Evolutionary conservation across 805 yeast genomes (phyloP), one percentile per base, ranked within the genome.

Genomic region (Pichia occidentalis): DNA sequence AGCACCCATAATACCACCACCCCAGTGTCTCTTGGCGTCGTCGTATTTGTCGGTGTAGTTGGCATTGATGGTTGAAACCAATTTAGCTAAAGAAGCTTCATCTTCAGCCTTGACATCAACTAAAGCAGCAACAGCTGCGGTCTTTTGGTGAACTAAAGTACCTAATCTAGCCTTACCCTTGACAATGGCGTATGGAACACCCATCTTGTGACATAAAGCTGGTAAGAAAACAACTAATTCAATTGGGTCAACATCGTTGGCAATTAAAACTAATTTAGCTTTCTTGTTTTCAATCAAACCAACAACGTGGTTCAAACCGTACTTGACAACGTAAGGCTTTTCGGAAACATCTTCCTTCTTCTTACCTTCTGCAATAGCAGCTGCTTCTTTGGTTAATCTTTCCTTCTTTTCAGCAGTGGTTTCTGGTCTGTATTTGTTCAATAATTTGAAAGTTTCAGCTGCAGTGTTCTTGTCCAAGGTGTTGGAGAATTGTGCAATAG

Each of bases 341-440:
- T 87, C 82, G 58, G 96, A 86, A 59, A 82, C 96, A 59, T 88
- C 97, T 73, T 85, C 87, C 70, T 85, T 88, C 71, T 85, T 77
- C 80, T 88, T 87, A 70, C 97, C 97, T 65, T 86, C 96, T 50
- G 96, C 96, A 63, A 88, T 79, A 58, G 96, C 97, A 62, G 96
- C 95, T 54, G 98, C 96, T 77, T 92, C 97, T 75, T 85, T 85
- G 72, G 92, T 82, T 64, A 90, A 81, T 78, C 98, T 87, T 77
- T 86, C 96, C 81, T 87, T 87, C 95, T 90, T 90, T 77, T 92
- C 96, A 65, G 87, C 82, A 63, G 80, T 63, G 52, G 96, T 85
- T 79, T 90, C 98, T 65, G 98, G 97, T 75, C 95, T 82, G 86
- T 90, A 90, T 78, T 92, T 90, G 94, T 87, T 87, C 75, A 90